Evolutionary conservation across 2,329 filamentous ascomycete genomes (phyloP), one percentile per base, ranked within the genome.

Genomic region (Paecilomyces niveus): DNA sequence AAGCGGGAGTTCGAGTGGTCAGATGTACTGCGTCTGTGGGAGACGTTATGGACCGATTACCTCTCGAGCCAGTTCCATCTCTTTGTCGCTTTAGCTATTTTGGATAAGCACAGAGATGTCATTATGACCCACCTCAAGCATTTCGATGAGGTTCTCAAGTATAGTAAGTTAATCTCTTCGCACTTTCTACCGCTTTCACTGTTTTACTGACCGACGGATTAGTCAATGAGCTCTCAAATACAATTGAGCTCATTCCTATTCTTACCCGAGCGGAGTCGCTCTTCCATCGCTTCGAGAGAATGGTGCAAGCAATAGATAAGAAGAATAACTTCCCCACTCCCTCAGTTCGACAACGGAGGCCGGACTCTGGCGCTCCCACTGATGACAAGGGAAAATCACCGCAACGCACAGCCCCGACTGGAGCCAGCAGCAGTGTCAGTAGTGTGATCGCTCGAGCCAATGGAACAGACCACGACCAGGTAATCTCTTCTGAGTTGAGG

Each of bases 81-180:
- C 13, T 99, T 99, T 70, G 82, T 99, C 61, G 94, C 95, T 0
- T 77, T 99, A 50, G 93, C 94, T 0, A 96, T 99, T 45, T 75
- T 99, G 24, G 94, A 99, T 74, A 96, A 95, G 76, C 94, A 97
- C 68, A 81, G 93, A n/a, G 89, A 93, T 69, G 89, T 97, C 11
- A 97, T 99, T 62, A 96, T 99, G 88, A 85, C 89, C 57, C 94
- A 99, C 74, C 78, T 99, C 26, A 85, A 91, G 70, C 90, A 93
- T 66, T 99, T 99, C 76, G 94, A 99, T 64, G 95, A 99, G 74
- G 91, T 99, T 32, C 78, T 99, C 29, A 99, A 99, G 80, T 99
- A 97, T 70, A 83, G 90, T 93, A 83, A 58, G 87, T 79, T 21
- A 6, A 29, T 3, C n/a, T 33, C 13, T 35, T 18, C 22, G 22